These are phyloP conservation scores for Dendrobium catenatum DNA, from an alignment of 106 monocot species.

Conservation along the genomic window DNA sequence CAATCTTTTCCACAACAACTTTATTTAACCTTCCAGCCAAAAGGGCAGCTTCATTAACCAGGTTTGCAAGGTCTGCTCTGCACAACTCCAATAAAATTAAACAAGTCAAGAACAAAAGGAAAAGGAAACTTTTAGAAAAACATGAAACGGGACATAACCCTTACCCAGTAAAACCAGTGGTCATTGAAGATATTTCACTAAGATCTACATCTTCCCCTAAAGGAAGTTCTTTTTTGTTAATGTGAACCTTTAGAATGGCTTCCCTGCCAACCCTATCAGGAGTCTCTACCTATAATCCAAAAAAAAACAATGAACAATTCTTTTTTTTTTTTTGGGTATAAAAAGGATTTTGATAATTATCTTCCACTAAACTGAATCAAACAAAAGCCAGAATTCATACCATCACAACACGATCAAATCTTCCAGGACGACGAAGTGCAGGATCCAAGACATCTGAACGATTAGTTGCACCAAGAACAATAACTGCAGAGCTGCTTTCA, in stretches of 20 bases:
- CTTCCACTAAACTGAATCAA: neutral
- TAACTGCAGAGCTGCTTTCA: constrained; percentile 93
- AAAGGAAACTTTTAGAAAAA: neutral
- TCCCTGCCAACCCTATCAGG: constrained; percentile 94
- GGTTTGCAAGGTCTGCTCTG: constrained; percentile 99
- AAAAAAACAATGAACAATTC: neutral
- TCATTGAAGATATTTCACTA: constrained; percentile 83
- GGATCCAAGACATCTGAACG: constrained; percentile 96
- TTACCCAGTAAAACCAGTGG: constrained; percentile 98
- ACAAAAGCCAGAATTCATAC: constrained; percentile 26
- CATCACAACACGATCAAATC: constrained; percentile 99
- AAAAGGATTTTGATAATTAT: neutral
- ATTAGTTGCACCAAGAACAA: constrained; percentile 97
- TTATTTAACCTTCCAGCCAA: constrained; percentile 82
- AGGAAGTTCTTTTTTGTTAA: constrained; percentile 83
- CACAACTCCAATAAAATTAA: constrained; percentile 25
- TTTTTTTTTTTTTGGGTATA: neutral
- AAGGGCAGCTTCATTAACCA: constrained; percentile 98
- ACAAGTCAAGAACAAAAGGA: constrained; percentile 15
- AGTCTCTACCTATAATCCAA: constrained; percentile 72
- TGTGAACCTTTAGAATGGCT: constrained; percentile 88
- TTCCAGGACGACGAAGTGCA: constrained; percentile 96
- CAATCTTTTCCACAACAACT: constrained; percentile 91
- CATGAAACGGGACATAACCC: neutral
- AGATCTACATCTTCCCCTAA: constrained; percentile 78